Conservation (phyloP, 1,284 basidiomycete genomes). For the Sutorius eximius region DNA sequence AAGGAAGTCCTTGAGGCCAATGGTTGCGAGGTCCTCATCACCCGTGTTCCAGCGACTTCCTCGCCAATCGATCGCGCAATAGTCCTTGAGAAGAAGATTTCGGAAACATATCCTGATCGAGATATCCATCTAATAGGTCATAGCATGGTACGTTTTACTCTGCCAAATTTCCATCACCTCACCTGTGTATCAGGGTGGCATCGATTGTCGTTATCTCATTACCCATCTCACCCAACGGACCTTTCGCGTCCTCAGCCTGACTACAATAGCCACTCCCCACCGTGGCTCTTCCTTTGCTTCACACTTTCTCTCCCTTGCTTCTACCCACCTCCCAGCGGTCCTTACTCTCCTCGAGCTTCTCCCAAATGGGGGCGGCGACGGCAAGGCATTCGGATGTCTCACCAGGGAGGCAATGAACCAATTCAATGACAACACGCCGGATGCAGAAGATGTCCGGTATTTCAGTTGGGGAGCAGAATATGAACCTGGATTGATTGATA, state of each 20-base stretch:
- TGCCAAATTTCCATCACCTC: conserved; percentile 6
- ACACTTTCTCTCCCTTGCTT: conserved; percentile 83
- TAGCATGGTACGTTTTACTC: conserved; percentile 69
- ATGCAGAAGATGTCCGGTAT: conserved; percentile 78
- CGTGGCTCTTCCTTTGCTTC: conserved; percentile 93
- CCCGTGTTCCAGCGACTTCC: conserved; percentile 88
- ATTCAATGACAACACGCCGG: conserved; percentile 85
- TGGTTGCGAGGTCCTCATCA: conserved; percentile 89
- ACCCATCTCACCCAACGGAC: conserved; percentile 66
- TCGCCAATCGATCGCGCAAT: conserved; percentile 84
- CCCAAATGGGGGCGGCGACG: conserved; percentile 82
- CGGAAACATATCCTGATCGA: conserved; percentile 74
- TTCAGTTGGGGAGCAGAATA: conserved; percentile 93
- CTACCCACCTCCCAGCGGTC: conserved; percentile 63
- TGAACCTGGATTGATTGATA: conserved; percentile 84
- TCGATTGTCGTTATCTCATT: conserved; percentile 89
- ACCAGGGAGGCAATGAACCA: conserved; percentile 83
- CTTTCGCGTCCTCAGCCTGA: conserved; percentile 76
- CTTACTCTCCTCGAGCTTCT: conserved; percentile 73
- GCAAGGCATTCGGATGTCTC: conserved; percentile 86
- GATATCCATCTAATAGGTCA: conserved; percentile 89
- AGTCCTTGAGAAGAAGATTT: conserved; percentile 81
- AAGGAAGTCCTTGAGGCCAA: conserved; percentile 86
- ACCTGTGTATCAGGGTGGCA: conserved; percentile 65
- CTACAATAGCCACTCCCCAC: conserved; percentile 93